Percentiles rank a stretch among this genome's conserved stretches.
phyloP scores from a whole-genome alignment of 148 eudicot genomes.

The Camellia japonica region DNA sequence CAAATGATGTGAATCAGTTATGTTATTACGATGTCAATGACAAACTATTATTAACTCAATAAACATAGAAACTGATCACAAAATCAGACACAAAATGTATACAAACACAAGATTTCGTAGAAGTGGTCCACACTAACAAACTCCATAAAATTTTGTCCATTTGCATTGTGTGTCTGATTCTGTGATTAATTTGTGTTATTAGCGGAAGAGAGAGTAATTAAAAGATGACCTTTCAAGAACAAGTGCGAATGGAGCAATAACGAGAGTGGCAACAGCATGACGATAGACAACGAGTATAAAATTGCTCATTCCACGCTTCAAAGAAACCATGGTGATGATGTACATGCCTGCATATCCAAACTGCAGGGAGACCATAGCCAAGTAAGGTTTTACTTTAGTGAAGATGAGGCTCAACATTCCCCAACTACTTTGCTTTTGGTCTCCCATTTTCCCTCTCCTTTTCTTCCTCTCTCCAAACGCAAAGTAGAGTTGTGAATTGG shows the following conservation, averaged over 20 bases:
- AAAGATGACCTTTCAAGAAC: slow-evolving; percentile 46
- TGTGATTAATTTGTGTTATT: not conserved
- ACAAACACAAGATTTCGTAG: too few relatives aligned
- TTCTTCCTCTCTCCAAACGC: slow-evolving; percentile 1
- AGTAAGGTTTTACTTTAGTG: slow-evolving; percentile 35
- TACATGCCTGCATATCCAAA: slow-evolving; percentile 78
- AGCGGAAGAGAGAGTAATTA: not conserved
- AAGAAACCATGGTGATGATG: slow-evolving; percentile 47
- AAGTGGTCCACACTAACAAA: too few relatives aligned
- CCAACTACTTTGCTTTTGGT: not conserved
- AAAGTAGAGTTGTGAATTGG: too few relatives aligned
- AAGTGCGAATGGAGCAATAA: slow-evolving; percentile 59
- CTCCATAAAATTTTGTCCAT: too few relatives aligned
- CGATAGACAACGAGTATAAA: slow-evolving; percentile 64
- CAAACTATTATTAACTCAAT: too few relatives aligned
- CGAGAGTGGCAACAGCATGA: slow-evolving; percentile 52
- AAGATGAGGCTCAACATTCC: not conserved
- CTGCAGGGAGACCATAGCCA: slow-evolving; percentile 58
- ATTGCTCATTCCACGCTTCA: slow-evolving; percentile 57
- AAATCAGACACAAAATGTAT: too few relatives aligned
- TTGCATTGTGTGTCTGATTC: too few relatives aligned
- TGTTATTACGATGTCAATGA: too few relatives aligned
- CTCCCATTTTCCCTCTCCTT: slow-evolving; percentile 16
- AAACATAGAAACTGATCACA: too few relatives aligned
- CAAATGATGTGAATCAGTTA: not conserved